Conservation (phyloP, 192 early-diverging fungal species). For the Backusella sp. region DNA sequence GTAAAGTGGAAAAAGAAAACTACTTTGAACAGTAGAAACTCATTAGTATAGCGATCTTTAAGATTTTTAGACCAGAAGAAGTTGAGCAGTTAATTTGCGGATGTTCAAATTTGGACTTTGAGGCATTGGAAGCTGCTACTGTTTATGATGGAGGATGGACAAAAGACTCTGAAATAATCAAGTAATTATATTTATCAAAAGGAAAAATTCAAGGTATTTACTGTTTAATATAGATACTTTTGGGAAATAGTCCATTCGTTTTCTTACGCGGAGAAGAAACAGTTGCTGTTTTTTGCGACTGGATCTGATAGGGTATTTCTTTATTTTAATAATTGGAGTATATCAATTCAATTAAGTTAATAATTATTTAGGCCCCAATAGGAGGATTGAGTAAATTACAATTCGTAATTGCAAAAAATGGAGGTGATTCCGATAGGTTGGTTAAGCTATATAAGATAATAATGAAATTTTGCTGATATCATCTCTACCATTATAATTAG, state of each 20-base stretch:
- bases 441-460: background rate
- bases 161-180: slow-evolving; percentile 59
- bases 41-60: slow-evolving; percentile 9
- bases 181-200: slow-evolving; percentile 29
- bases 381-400: slow-evolving; percentile 83
- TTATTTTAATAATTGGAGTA: background rate
- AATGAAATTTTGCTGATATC: background rate
- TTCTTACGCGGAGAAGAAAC: slow-evolving; percentile 79
- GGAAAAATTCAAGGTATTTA: background rate
- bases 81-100: slow-evolving; percentile 89
- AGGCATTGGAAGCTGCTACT: slow-evolving; percentile 71
- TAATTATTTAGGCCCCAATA: slow-evolving; percentile 52
- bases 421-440: slow-evolving; percentile 70
- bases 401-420: slow-evolving; percentile 86
- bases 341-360: background rate
- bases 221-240: slow-evolving; percentile 52
- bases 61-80: slow-evolving; percentile 86
- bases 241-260: slow-evolving; percentile 88
- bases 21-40: background rate
- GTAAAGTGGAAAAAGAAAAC: slow-evolving; percentile 32
- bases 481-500: slow-evolving; percentile 37
- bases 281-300: slow-evolving; percentile 87
- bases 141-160: slow-evolving; percentile 87
- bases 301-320: slow-evolving; percentile 78
- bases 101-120: slow-evolving; percentile 80